Percentiles rank a stretch among this genome's conserved stretches.
phyloP scores from a whole-genome alignment of 768 basidiomycete species.

The Tremella yokohamensis region DNA sequence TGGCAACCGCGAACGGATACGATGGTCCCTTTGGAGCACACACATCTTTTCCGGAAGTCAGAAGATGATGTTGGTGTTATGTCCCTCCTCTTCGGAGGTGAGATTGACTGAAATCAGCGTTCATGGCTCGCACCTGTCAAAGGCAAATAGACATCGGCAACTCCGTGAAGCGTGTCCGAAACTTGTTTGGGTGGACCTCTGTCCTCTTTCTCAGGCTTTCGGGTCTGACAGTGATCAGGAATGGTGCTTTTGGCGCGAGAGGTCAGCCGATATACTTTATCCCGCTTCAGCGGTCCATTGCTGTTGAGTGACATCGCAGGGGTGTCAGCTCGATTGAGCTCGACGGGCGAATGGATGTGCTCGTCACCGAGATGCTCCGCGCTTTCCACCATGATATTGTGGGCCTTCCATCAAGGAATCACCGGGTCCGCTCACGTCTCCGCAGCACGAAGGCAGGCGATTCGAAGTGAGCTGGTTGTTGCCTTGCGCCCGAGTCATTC shows the following conservation, averaged over 20 bases:
- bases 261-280: not conserved
- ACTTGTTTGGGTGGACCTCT: constrained; percentile 4
- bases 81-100: not conserved
- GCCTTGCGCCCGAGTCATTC: constrained; percentile 15
- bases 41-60: not conserved
- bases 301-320: not conserved
- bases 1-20: too few relatives aligned
- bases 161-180: not conserved
- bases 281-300: not conserved
- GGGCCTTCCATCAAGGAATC: not conserved
- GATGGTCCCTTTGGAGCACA: too few relatives aligned
- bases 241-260: constrained; percentile 18
- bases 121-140: not conserved
- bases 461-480: constrained; percentile 8
- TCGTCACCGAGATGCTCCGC: constrained; percentile 7
- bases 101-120: not conserved
- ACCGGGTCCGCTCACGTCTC: not conserved
- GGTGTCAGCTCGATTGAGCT: not conserved
- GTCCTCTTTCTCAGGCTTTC: too few relatives aligned
- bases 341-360: constrained; percentile 6
- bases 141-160: not conserved
- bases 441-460: not conserved
- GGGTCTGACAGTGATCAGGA: constrained; percentile 4
- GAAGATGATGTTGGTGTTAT: not conserved
- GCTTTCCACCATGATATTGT: constrained; percentile 15